Evolutionary conservation across 805 yeast genomes (phyloP).

Genomic region (Sporopachydermia quercuum): DNA sequence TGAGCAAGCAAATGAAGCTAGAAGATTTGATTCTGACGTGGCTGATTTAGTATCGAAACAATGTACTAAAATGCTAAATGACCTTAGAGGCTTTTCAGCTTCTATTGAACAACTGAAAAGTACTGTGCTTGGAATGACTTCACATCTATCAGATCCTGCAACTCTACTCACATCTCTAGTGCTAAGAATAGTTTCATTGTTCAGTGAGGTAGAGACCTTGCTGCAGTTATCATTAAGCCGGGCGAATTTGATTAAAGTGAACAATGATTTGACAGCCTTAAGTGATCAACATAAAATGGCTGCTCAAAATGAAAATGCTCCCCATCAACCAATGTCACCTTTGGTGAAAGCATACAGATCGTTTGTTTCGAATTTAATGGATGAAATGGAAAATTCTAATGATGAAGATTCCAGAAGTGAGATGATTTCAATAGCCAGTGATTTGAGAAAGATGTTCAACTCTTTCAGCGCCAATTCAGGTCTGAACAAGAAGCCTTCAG

Average conservation of each 20-base stretch:
- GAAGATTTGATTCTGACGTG: conserved; percentile 14
- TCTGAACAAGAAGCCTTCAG: neutral
- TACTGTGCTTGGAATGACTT: conserved; percentile 12
- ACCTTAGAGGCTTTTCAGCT: conserved; percentile 13
- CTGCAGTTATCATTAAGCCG: conserved; percentile 17
- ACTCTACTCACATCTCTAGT: conserved; percentile 16
- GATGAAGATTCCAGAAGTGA: conserved; percentile 14
- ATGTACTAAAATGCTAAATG: conserved; percentile 10
- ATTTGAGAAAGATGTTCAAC: conserved; percentile 15
- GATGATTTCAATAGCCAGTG: conserved; percentile 16
- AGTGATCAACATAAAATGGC: conserved; percentile 6
- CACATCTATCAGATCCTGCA: conserved; percentile 13
- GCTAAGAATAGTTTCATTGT: conserved; percentile 13
- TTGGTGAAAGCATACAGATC: conserved; percentile 12
- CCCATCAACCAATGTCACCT: conserved; percentile 7
- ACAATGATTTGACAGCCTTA: conserved; percentile 14
- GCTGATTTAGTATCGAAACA: conserved; percentile 14
- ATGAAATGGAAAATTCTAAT: conserved; percentile 15
- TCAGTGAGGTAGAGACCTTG: conserved; percentile 13
- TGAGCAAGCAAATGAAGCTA: conserved; percentile 8
- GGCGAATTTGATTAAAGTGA: conserved; percentile 16
- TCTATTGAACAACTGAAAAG: conserved; percentile 13
- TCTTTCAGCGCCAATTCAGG: neutral
- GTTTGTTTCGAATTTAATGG: conserved; percentile 15
- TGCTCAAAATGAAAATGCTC: conserved; percentile 3